Evolutionary conservation across 192 early-diverging fungal species (phyloP).

Genomic region (Umbelopsis ramanniana): DNA sequence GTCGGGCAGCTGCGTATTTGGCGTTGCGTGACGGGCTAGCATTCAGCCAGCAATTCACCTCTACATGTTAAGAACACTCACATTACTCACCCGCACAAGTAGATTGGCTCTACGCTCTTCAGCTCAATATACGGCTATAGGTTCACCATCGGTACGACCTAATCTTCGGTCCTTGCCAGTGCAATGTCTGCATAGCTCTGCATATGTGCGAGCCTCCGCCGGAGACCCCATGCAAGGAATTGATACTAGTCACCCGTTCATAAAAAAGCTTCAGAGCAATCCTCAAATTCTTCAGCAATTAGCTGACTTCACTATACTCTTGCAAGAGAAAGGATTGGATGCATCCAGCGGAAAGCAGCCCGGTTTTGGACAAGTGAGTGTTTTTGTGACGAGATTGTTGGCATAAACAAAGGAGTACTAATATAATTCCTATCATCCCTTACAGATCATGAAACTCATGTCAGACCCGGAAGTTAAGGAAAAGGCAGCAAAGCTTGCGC

Average conservation of each 20-base stretch:
- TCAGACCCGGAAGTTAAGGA: conserved; percentile 31
- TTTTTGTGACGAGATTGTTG: neutral
- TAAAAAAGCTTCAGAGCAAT: conserved; percentile 26
- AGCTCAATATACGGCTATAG: neutral
- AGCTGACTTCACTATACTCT: conserved; percentile 28
- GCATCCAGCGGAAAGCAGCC: conserved; percentile 23
- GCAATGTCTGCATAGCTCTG: conserved; percentile 1
- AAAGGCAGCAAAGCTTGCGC: conserved; percentile 17
- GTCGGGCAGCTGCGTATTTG: no score
- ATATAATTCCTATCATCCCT: neutral
- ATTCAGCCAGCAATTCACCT: neutral
- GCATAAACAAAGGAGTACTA: neutral
- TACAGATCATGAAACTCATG: conserved; percentile 33
- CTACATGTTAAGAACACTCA: neutral
- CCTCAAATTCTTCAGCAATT: conserved; percentile 38
- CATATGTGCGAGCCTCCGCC: neutral
- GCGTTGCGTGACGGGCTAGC: neutral
- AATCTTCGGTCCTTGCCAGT: neutral
- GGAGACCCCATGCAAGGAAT: conserved; percentile 13
- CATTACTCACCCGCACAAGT: neutral
- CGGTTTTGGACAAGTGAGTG: conserved; percentile 31
- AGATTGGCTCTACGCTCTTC: neutral
- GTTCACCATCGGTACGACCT: neutral
- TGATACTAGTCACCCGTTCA: conserved; percentile 29
- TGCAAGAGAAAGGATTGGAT: conserved; percentile 36